These are phyloP conservation scores for Pseudogymnoascus sp. DNA, from an alignment of 2,329 filamentous ascomycete species.

Conservation along the genomic window DNA sequence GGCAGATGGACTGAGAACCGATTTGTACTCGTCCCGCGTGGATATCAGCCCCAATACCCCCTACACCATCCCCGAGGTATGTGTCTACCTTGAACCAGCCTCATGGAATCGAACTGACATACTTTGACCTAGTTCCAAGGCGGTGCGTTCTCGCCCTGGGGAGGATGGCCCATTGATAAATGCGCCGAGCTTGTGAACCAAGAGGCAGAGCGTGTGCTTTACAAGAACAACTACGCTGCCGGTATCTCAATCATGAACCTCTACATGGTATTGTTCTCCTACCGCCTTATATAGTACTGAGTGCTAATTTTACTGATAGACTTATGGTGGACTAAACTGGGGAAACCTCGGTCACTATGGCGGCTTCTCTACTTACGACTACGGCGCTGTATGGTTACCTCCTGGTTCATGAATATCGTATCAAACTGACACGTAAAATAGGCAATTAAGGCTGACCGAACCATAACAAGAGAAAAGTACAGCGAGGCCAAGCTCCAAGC, in stretches of 20 bases:
- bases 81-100: not conserved
- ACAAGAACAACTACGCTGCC: slow-evolving; percentile 62
- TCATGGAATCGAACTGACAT: not conserved
- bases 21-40: slow-evolving; percentile 46
- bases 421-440: not conserved
- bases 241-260: slow-evolving; percentile 60
- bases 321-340: slow-evolving; percentile 74
- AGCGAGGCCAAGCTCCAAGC: slow-evolving; percentile 15
- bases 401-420: not conserved
- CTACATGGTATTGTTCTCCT: slow-evolving; percentile 53
- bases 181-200: slow-evolving; percentile 57
- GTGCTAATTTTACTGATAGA: slow-evolving; percentile 35
- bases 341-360: slow-evolving; percentile 64
- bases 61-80: slow-evolving; percentile 44
- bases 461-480: slow-evolving; percentile 10
- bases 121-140: slow-evolving; percentile 55
- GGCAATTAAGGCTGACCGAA: slow-evolving; percentile 14
- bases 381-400: slow-evolving; percentile 37
- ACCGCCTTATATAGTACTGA: not conserved
- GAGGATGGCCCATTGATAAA: slow-evolving; percentile 43
- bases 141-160: slow-evolving; percentile 67
- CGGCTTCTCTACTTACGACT: slow-evolving; percentile 47
- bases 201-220: slow-evolving; percentile 65
- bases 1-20: slow-evolving; percentile 34
- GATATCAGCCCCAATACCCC: slow-evolving; percentile 56